These are phyloP conservation scores for Podospora pseudoanserina DNA, from an alignment of 495 filamentous ascomycete genomes.

Conservation along the genomic window DNA sequence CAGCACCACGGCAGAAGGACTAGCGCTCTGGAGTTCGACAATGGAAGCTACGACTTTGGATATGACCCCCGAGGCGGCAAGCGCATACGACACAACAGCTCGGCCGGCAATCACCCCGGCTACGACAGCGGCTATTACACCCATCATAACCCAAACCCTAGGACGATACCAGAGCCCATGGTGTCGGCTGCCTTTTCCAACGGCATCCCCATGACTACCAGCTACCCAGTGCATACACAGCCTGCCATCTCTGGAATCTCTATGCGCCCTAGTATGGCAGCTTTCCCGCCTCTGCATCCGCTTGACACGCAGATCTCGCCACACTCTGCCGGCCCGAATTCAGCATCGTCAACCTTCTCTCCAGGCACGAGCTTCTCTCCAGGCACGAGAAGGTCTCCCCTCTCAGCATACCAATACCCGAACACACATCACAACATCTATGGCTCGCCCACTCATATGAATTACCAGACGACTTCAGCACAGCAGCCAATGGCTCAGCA, in stretches of 20 bases:
- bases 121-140: conserved; percentile 23
- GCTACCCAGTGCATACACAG: conserved; percentile 15
- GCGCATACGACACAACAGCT: conserved; percentile 1
- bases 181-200: not conserved
- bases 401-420: conserved; percentile 12
- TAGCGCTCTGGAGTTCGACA: conserved; percentile 21
- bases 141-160: conserved; percentile 22
- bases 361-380: conserved; percentile 21
- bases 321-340: conserved; percentile 11
- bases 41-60: conserved; percentile 4
- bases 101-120: not conserved
- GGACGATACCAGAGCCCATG: conserved; percentile 26
- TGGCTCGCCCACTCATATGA: not conserved
- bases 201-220: conserved; percentile 17
- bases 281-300: conserved; percentile 14
- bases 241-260: conserved; percentile 15
- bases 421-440: not conserved
- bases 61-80: not conserved
- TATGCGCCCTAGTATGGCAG: conserved; percentile 16
- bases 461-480: not conserved
- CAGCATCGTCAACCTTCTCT: conserved; percentile 20
- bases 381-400: conserved; percentile 10
- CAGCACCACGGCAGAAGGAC: conserved; percentile 21
- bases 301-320: conserved; percentile 11
- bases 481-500: not conserved